Evolutionary conservation across 495 filamentous ascomycete species (phyloP), one percentile per base, ranked within the genome.

Genomic region (Trichoderma reesei): DNA sequence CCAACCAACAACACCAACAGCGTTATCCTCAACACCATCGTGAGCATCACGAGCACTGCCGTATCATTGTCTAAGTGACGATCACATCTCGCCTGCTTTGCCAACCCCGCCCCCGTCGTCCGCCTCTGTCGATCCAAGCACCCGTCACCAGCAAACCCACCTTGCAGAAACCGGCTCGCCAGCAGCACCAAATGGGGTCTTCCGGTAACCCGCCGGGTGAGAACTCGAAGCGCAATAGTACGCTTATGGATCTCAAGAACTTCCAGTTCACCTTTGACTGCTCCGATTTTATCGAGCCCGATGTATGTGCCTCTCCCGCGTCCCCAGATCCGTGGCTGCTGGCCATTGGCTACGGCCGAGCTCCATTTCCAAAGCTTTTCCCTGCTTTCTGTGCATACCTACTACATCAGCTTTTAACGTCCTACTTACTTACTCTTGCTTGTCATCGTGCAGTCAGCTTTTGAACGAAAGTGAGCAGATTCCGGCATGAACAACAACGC

Each of bases 221-320:
- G 7, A 16, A 48, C 44, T 1, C 14, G 5, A 18, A 48, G 1
- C 44, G 16, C 1, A 48, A n/a, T n/a, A 20, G n/a, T 16, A n/a
- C 44, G 2, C 16, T 48, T 14, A 2, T 18, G 14, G 44, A 48
- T 18, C 68, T 64, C 33, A 65, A 67, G 31, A 65, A 64, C 42
- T 72, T 69, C 44, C 65, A 71, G 46, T 76, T 76, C 63, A 74
- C 72, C 39, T 76, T 76, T 48, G 74, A 75, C 56, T 59, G 67
- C 7, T 69, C 70, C 54, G 33, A 72, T 16, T 66, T 67, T 41
- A 70, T 74, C 33, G 71, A 74, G 62, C 63, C 70, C 1, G 72
- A 76, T 68, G 73, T 74, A 68, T 66, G 72, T 1, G 26, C 1
- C 26, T 70, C n/a, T 48, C 14, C 16, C 16, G 16, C 9, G 44